Percentiles rank a stretch among this genome's conserved stretches.
Evolutionary conservation across 345 rosid species (phyloP).

Genomic region (Arabidopsis suecica): DNA sequence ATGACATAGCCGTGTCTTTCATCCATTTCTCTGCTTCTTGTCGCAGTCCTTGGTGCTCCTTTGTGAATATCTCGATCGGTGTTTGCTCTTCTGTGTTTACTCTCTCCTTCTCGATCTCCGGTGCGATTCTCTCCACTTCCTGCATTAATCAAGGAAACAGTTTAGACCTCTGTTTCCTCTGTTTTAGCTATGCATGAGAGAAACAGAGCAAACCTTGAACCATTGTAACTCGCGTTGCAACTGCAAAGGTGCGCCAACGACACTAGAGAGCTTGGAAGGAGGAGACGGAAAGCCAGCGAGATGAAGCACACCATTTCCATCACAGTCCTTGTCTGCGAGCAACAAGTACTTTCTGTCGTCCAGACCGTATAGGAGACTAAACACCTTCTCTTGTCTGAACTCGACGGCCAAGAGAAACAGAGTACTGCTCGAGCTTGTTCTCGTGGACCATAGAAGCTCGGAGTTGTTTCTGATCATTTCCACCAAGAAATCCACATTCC

Average conservation of each 20-base stretch:
- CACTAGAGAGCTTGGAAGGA: slow-evolving; percentile 21
- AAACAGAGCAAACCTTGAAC: slow-evolving; percentile 44
- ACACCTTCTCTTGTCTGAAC: slow-evolving; percentile 45
- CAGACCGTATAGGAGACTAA: slow-evolving; percentile 41
- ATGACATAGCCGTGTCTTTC: slow-evolving; percentile 47
- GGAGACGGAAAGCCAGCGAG: slow-evolving; percentile 45
- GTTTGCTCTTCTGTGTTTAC: slow-evolving; percentile 40
- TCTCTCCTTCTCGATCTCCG: slow-evolving; percentile 32
- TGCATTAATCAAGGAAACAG: neutral
- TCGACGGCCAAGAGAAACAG: slow-evolving; percentile 45
- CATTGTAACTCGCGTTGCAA: slow-evolving; percentile 50
- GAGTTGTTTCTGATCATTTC: slow-evolving; percentile 45
- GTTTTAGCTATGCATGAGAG: neutral
- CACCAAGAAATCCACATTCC: slow-evolving; percentile 41
- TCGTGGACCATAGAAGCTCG: slow-evolving; percentile 43
- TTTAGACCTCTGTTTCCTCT: too few species aligned
- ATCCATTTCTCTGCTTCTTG: slow-evolving; percentile 48
- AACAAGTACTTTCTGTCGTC: slow-evolving; percentile 39
- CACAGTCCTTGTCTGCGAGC: slow-evolving; percentile 39
- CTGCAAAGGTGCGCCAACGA: slow-evolving; percentile 44
- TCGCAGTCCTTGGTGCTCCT: slow-evolving; percentile 31
- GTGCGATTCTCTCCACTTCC: slow-evolving; percentile 45
- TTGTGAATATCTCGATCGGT: slow-evolving; percentile 41
- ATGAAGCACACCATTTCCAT: slow-evolving; percentile 42
- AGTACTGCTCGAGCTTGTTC: slow-evolving; percentile 40